These are phyloP conservation scores for Alternaria burnsii DNA, from an alignment of 2,329 filamentous ascomycete species.

Conservation along the genomic window DNA sequence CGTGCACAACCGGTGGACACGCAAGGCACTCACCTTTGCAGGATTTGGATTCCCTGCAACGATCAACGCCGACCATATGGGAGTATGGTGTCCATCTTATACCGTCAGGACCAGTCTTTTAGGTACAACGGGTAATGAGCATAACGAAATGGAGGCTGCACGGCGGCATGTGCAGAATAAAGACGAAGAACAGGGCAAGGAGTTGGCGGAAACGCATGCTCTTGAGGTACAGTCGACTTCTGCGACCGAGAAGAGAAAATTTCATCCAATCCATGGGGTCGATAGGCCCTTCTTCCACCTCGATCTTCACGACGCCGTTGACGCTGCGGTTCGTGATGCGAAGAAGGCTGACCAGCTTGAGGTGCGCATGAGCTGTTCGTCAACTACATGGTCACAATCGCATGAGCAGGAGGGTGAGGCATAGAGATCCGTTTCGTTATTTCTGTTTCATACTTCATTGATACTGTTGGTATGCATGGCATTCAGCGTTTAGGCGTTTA, in stretches of 20 bases:
- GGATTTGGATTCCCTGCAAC: constrained; percentile 61
- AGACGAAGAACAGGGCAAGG: constrained; percentile 21
- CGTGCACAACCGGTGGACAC: constrained; percentile 64
- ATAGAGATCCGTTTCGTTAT: not conserved
- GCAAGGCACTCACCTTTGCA: constrained; percentile 63
- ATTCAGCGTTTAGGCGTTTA: not conserved
- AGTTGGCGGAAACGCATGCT: not conserved
- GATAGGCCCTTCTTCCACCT: constrained; percentile 43
- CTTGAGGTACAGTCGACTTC: not conserved
- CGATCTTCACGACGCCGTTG: constrained; percentile 42
- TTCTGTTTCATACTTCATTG: not conserved
- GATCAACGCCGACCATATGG: constrained; percentile 8
- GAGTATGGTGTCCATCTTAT: constrained; percentile 37
- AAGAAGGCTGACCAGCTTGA: constrained; percentile 24
- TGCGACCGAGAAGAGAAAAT: not conserved
- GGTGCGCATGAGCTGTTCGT: not conserved
- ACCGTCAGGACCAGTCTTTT: constrained; percentile 26
- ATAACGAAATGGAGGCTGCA: constrained; percentile 13
- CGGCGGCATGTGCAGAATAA: not conserved
- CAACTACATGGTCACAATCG: not conserved
- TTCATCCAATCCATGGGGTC: constrained; percentile 28
- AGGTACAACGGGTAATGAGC: constrained; percentile 29
- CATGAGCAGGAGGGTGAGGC: not conserved
- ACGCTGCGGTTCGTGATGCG: constrained; percentile 36
- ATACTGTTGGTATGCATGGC: not conserved